These are phyloP conservation scores for Salix koriyanagi DNA, from an alignment of 345 rosid species.

Conservation along the genomic window DNA sequence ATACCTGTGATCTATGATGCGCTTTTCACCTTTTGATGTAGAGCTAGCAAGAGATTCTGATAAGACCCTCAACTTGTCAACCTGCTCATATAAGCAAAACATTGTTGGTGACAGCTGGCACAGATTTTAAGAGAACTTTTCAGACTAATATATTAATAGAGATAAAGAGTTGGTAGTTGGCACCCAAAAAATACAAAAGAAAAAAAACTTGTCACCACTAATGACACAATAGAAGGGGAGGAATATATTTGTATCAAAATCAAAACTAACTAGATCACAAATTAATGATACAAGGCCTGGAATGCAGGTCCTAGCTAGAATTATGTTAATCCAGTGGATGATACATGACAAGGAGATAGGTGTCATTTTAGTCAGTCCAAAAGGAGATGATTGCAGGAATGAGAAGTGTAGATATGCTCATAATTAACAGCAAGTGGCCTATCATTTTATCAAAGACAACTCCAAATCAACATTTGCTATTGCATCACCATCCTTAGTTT, in stretches of 20 bases:
- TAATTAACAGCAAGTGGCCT: neutral
- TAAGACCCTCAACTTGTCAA: constrained; percentile 88
- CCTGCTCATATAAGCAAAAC: constrained; percentile 38
- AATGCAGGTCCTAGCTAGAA: neutral
- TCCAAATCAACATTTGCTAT: neutral
- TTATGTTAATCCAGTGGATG: neutral
- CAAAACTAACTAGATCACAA: neutral
- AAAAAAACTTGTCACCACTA: neutral
- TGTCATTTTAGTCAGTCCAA: neutral
- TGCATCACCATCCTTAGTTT: neutral
- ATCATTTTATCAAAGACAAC: neutral
- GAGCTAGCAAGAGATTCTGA: constrained; percentile 87
- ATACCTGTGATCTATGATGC: constrained; percentile 78
- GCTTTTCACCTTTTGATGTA: constrained; percentile 74
- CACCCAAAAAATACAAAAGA: neutral
- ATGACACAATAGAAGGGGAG: neutral
- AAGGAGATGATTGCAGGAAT: neutral
- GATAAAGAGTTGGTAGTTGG: neutral
- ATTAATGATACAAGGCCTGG: neutral
- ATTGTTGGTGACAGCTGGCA: neutral
- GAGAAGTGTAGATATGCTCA: neutral
- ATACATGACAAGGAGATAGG: neutral
- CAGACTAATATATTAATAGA: neutral
- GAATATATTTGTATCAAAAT: neutral
- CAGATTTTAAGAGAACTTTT: neutral